phyloP scores from a whole-genome alignment of 306 rosid species.

The Pterocarpus macrocarpus region DNA sequence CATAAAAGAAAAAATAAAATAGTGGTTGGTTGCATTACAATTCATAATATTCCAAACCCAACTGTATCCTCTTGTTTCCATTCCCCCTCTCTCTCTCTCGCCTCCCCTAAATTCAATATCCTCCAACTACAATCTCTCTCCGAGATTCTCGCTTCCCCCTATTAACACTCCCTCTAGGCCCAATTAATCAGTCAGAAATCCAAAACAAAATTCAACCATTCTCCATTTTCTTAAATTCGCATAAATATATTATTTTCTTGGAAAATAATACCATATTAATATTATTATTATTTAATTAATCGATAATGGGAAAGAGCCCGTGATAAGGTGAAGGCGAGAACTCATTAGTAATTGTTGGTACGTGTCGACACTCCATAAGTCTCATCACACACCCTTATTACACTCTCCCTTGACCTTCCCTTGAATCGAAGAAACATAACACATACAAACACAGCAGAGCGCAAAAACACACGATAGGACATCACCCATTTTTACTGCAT shows the following conservation, averaged over 20 bases:
- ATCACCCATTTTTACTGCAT: neutral
- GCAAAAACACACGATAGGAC: neutral
- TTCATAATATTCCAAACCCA: constrained; percentile 70
- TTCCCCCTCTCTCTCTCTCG: neutral
- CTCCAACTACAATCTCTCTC: constrained; percentile 39
- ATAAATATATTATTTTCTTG: no score
- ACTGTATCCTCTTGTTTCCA: constrained; percentile 60
- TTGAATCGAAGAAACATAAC: neutral
- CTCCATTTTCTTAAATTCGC: neutral
- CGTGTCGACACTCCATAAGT: constrained; percentile 48
- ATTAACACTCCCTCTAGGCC: neutral
- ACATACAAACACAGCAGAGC: neutral
- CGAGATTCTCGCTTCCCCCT: constrained; percentile 52
- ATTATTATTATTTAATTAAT: no score
- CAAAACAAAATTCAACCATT: neutral
- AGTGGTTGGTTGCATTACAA: constrained; percentile 50
- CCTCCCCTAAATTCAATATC: constrained; percentile 7
- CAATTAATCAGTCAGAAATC: neutral
- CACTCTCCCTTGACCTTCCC: constrained; percentile 47
- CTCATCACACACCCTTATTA: constrained; percentile 27
- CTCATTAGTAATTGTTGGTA: neutral
- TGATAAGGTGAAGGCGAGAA: constrained; percentile 50
- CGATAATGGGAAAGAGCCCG: no score
- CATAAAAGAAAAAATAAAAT: neutral
- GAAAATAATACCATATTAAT: no score